A percentile compares a stretch with the other conserved stretches of the same genome.
Conservation (phyloP, 2,329 filamentous ascomycete species). For the Apiospora sp. region DNA sequence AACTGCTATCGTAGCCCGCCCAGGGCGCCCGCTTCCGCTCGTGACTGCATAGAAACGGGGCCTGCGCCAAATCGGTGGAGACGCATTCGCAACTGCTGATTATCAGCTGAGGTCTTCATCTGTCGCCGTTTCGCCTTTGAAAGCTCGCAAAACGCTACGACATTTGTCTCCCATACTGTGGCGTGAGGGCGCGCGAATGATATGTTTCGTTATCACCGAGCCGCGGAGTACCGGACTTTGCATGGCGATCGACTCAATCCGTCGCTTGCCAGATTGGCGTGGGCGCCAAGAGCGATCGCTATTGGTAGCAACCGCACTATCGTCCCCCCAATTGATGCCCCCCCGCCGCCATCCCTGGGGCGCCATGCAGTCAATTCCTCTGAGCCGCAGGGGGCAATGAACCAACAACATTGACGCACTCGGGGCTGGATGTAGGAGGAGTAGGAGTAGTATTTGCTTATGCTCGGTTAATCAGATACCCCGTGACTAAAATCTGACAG, state of each 20-base stretch:
- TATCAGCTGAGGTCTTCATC: background rate
- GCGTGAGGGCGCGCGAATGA: background rate
- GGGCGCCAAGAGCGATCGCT: conserved; percentile 1
- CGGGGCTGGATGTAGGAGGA: background rate
- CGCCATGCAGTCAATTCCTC: background rate
- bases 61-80: background rate
- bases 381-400: background rate
- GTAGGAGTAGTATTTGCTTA: background rate
- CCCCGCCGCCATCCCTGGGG: background rate
- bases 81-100: conserved; percentile 15
- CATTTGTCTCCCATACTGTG: background rate
- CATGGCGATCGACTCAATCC: background rate
- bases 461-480: background rate
- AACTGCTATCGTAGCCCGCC: no score
- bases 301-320: background rate
- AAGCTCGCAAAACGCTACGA: background rate
- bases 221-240: conserved; percentile 2
- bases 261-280: background rate
- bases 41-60: background rate
- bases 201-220: background rate
- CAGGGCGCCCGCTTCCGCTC: background rate
- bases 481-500: conserved; percentile 7
- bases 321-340: background rate
- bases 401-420: background rate
- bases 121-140: background rate